A percentile compares a stretch with the other conserved stretches of the same genome.
These are phyloP conservation scores for Apiospora rasikravindrae DNA, from an alignment of 2,329 filamentous ascomycete species.

Conservation along the genomic window DNA sequence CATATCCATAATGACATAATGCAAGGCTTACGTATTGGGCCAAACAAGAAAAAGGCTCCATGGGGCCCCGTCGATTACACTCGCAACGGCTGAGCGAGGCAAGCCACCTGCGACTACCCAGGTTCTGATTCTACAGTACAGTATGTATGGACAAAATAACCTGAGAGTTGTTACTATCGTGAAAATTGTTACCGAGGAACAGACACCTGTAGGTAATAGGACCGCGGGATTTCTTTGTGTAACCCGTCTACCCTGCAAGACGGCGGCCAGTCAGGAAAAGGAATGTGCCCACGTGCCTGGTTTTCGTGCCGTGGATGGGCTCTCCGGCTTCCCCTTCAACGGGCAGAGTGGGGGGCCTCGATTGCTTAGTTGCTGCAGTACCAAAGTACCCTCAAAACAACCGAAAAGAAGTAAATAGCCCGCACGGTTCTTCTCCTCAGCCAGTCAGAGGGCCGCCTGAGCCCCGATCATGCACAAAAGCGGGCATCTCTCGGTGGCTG, in stretches of 20 bases:
- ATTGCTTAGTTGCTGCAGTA: background rate
- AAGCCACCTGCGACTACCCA: background rate
- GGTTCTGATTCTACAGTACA: background rate
- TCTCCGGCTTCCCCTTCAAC: background rate
- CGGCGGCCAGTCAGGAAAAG: background rate
- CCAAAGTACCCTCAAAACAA: background rate
- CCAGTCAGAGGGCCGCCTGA: background rate
- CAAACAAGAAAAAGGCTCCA: background rate
- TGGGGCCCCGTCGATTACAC: background rate
- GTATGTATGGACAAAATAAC: background rate
- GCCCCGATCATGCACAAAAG: background rate
- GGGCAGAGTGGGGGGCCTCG: constrained; percentile 1
- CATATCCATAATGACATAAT: constrained; percentile 13
- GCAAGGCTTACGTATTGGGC: background rate
- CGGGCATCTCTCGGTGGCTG: background rate
- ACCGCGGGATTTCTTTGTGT: constrained; percentile 3
- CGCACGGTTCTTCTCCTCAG: background rate
- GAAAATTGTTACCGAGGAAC: background rate
- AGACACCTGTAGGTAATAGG: background rate
- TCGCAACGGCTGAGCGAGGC: background rate
- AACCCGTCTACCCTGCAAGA: background rate
- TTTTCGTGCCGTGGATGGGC: background rate
- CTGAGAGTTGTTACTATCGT: too few species aligned
- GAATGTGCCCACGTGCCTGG: constrained; percentile 5
- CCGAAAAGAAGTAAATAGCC: background rate